Evolutionary conservation across 805 yeast species (phyloP).

Genomic region (Nakazawaea populi): DNA sequence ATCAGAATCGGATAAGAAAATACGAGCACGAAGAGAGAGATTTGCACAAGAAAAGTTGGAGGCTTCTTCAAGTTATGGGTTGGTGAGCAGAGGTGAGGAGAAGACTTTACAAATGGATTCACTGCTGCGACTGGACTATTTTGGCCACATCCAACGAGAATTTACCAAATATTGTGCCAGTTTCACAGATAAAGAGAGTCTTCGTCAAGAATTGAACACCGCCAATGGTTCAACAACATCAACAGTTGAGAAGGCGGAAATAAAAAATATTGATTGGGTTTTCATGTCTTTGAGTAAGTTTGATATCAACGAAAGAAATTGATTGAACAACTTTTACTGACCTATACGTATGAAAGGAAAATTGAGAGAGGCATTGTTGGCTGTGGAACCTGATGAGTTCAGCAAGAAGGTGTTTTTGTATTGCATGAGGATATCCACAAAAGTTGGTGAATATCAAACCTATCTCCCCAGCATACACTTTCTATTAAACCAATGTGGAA

Average conservation of each 20-base stretch:
- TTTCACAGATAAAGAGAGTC: conserved; percentile 12
- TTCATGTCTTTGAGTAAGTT: conserved; percentile 26
- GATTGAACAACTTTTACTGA: too few relatives aligned
- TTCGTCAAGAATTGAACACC: background rate
- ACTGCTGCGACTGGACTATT: conserved; percentile 33
- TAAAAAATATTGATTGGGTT: conserved; percentile 20
- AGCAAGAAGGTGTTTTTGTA: conserved; percentile 39
- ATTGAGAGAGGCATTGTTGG: conserved; percentile 49
- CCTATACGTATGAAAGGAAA: conserved; percentile 26
- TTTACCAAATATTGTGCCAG: conserved; percentile 26
- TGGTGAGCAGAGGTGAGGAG: conserved; percentile 58
- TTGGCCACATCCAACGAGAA: conserved; percentile 28
- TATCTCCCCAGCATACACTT: conserved; percentile 47
- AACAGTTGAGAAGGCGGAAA: background rate
- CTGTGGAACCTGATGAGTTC: conserved; percentile 30
- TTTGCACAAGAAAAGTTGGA: conserved; percentile 12
- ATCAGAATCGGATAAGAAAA: background rate
- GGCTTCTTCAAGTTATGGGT: conserved; percentile 35
- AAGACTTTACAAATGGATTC: conserved; percentile 38
- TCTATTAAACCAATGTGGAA: conserved; percentile 23
- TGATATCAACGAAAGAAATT: background rate
- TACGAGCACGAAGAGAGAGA: conserved; percentile 13
- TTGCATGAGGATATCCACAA: conserved; percentile 40
- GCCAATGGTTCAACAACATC: background rate
- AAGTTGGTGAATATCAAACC: conserved; percentile 44